Conservation (phyloP, 2,329 filamentous ascomycete species). For the Byssothecium circinans region DNA sequence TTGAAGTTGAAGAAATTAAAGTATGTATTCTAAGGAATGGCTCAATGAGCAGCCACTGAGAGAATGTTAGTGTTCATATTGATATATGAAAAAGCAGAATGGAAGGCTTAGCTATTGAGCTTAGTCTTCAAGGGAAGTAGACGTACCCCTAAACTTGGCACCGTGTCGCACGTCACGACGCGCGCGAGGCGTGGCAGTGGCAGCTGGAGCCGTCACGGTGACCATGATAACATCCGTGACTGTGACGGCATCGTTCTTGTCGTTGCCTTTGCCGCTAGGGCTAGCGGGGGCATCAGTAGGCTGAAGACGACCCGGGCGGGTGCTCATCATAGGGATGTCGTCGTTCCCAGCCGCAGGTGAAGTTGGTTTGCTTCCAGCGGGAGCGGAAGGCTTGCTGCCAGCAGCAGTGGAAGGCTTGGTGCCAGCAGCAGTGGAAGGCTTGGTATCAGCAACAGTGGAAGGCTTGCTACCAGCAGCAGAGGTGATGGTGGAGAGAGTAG, state of each 20-base stretch:
- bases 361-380: too few species aligned
- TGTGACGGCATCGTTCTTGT: conserved; percentile 4
- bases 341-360: not conserved
- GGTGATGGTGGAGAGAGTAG: not conserved
- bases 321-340: conserved; percentile 4
- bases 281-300: not conserved
- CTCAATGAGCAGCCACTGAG: not conserved
- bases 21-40: conserved; percentile 12
- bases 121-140: not conserved
- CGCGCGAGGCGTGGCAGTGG: conserved; percentile 9
- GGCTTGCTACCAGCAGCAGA: not conserved
- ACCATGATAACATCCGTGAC: conserved; percentile 7
- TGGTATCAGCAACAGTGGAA: not conserved
- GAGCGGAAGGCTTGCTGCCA: too few species aligned
- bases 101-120: not conserved
- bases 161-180: conserved; percentile 20
- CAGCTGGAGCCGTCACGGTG: conserved; percentile 6
- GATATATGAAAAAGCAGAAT: not conserved
- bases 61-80: not conserved
- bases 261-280: not conserved
- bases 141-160: not conserved
- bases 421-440: too few species aligned
- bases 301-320: conserved; percentile 3
- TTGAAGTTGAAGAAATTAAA: not conserved
- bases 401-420: too few species aligned